Evolutionary conservation across 768 basidiomycete genomes (phyloP).

Genomic region (Tephrocybe sp.): DNA sequence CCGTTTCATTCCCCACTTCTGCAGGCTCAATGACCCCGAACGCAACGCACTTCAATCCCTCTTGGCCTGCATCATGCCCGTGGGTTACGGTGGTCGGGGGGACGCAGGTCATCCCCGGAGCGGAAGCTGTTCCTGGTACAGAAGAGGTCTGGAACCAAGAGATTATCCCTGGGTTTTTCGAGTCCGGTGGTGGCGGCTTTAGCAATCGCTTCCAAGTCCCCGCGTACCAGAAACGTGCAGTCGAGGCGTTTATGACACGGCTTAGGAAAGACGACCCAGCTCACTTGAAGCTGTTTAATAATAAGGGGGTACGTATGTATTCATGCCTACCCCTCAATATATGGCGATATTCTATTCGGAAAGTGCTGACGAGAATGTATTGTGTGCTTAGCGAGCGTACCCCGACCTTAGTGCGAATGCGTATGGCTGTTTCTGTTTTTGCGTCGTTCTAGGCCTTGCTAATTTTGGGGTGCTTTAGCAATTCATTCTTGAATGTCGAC

Average conservation of each 20-base stretch:
- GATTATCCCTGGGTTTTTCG: conserved; percentile 28
- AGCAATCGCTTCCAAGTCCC: conserved; percentile 38
- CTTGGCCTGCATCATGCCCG: conserved; percentile 44
- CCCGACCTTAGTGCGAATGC: conserved; percentile 37
- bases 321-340: too few species aligned
- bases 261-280: conserved; percentile 30
- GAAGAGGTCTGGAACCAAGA: conserved; percentile 31
- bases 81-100: conserved; percentile 46
- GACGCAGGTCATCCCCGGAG: conserved; percentile 37
- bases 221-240: conserved; percentile 35
- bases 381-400: conserved; percentile 22
- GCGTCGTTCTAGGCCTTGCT: not conserved
- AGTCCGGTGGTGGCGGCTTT: conserved; percentile 36
- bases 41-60: conserved; percentile 40
- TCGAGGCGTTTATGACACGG: conserved; percentile 27
- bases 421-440: conserved; percentile 26
- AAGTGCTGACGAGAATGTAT: not conserved
- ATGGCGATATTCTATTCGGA: too few species aligned
- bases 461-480: conserved; percentile 2
- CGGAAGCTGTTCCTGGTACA: conserved; percentile 24
- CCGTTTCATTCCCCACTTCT: not conserved
- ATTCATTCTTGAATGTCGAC: conserved; percentile 17
- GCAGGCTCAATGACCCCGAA: conserved; percentile 31
- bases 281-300: conserved; percentile 22
- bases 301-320: conserved; percentile 27